Percentiles rank a stretch among this genome's conserved stretches.
phyloP scores from a whole-genome alignment of 441 rosid genomes.

The Populus hybrid region DNA sequence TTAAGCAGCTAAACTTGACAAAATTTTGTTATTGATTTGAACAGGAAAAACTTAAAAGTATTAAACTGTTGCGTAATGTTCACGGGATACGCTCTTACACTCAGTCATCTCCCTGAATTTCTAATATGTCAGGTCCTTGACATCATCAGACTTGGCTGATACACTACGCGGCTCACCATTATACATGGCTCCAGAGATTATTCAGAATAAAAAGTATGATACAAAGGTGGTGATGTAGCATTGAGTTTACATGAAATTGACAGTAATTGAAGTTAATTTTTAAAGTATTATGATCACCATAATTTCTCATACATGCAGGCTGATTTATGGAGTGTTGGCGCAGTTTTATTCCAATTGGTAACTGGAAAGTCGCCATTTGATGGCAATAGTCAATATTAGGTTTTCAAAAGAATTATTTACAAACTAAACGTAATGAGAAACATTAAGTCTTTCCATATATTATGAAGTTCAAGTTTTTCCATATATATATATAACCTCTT shows the following conservation, averaged over 20 bases:
- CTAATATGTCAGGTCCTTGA: conserved; percentile 49
- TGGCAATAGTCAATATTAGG: conserved; percentile 72
- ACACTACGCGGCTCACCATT: conserved; percentile 85
- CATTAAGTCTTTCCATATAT: conserved; percentile 5
- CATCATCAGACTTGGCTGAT: conserved; percentile 60
- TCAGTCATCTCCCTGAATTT: conserved; percentile 18
- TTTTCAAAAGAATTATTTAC: conserved; percentile 17
- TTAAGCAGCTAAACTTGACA: background rate
- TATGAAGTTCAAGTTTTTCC: background rate
- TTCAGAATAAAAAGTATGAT: conserved; percentile 71
- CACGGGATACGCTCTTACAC: background rate
- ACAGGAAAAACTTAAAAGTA: background rate
- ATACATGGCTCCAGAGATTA: conserved; percentile 91
- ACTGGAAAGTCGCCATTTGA: conserved; percentile 79
- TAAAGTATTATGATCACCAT: conserved; percentile 1
- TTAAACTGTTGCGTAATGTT: background rate
- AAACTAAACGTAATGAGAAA: background rate
- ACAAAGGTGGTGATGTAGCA: conserved; percentile 59
- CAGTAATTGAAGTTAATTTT: background rate
- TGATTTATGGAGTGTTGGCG: conserved; percentile 91
- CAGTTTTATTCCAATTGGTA: conserved; percentile 75
- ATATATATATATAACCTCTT: too few species aligned
- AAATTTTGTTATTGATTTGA: background rate
- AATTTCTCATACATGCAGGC: conserved; percentile 46
- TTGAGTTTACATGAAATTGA: conserved; percentile 6